Evolutionary conservation across 192 early-diverging fungal genomes (phyloP).

Genomic region (Paraglomus occultum): DNA sequence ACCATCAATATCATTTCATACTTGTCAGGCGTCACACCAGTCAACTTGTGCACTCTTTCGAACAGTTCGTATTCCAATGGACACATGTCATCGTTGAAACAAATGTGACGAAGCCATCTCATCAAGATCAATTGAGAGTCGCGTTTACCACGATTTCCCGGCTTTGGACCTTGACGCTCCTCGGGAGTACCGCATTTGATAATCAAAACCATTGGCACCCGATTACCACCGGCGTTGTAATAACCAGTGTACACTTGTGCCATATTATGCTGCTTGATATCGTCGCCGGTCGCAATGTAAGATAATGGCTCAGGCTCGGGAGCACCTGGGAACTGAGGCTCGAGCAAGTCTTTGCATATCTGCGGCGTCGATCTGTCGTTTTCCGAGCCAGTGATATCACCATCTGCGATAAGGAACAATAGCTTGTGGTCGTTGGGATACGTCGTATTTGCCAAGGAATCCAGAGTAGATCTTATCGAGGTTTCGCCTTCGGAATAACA

Average conservation of each 20-base stretch:
- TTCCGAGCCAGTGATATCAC: slow-evolving; percentile 73
- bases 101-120: slow-evolving; percentile 69
- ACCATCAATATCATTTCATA: slow-evolving; percentile 78
- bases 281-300: slow-evolving; percentile 88
- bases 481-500: slow-evolving; percentile 80
- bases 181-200: slow-evolving; percentile 73
- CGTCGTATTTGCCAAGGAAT: slow-evolving; percentile 72
- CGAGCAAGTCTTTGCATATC: slow-evolving; percentile 45
- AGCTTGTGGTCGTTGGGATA: slow-evolving; percentile 76
- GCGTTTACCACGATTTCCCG: slow-evolving; percentile 86
- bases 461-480: slow-evolving; percentile 68
- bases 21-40: slow-evolving; percentile 76
- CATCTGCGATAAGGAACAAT: slow-evolving; percentile 77
- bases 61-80: slow-evolving; percentile 90
- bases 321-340: slow-evolving; percentile 31
- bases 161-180: slow-evolving; percentile 48
- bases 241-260: slow-evolving; percentile 91
- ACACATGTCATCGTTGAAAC: slow-evolving; percentile 83
- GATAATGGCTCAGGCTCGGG: slow-evolving; percentile 55
- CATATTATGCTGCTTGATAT: slow-evolving; percentile 86
- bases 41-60: slow-evolving; percentile 71
- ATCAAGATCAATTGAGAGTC: slow-evolving; percentile 86
- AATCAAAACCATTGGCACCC: slow-evolving; percentile 70
- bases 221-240: slow-evolving; percentile 69
- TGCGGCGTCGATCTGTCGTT: slow-evolving; percentile 67